Percentiles rank a stretch among this genome's conserved stretches.
phyloP scores from a whole-genome alignment of 2,329 filamentous ascomycete genomes.

The Paraphoma sp. region DNA sequence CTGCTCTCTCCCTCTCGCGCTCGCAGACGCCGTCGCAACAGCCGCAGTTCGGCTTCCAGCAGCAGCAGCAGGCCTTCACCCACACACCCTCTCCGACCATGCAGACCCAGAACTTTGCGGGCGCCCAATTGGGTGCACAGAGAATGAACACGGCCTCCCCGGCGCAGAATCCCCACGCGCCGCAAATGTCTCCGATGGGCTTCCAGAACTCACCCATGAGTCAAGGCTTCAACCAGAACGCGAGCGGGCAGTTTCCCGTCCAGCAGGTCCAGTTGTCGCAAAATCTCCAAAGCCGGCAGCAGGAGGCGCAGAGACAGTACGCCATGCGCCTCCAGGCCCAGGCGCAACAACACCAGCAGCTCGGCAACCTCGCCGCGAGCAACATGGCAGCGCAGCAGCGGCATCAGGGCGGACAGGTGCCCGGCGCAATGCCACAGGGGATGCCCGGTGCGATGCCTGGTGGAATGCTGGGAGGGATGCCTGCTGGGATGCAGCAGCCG shows the following conservation, averaged over 20 bases:
- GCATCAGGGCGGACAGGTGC: constrained; percentile 49
- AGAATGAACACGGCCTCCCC: constrained; percentile 90
- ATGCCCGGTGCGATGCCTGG: not conserved
- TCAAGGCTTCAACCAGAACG: constrained; percentile 50
- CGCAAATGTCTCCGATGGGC: constrained; percentile 49
- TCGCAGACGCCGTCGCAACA: constrained; percentile 90
- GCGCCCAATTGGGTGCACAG: constrained; percentile 59
- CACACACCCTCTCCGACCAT: constrained; percentile 96
- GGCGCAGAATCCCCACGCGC: constrained; percentile 73
- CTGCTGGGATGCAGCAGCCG: constrained; percentile 20
- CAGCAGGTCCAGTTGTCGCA: constrained; percentile 57
- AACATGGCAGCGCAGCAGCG: constrained; percentile 48
- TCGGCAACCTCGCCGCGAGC: constrained; percentile 50
- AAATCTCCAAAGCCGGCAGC: constrained; percentile 57
- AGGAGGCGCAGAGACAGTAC: constrained; percentile 78
- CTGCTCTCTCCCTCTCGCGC: constrained; percentile 89
- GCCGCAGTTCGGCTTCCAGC: constrained; percentile 67
- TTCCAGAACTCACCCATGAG: constrained; percentile 45
- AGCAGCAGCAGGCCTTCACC: constrained; percentile 71
- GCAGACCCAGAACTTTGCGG: constrained; percentile 75
- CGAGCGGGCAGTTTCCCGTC: constrained; percentile 53
- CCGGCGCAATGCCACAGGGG: constrained; percentile 4
- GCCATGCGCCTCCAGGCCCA: constrained; percentile 78
- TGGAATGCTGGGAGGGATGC: constrained; percentile 1
- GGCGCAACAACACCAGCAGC: constrained; percentile 65